Base-by-base conservation (phyloP, 202 grass and related monocot genomes). In the Setaria viridis region DNA sequence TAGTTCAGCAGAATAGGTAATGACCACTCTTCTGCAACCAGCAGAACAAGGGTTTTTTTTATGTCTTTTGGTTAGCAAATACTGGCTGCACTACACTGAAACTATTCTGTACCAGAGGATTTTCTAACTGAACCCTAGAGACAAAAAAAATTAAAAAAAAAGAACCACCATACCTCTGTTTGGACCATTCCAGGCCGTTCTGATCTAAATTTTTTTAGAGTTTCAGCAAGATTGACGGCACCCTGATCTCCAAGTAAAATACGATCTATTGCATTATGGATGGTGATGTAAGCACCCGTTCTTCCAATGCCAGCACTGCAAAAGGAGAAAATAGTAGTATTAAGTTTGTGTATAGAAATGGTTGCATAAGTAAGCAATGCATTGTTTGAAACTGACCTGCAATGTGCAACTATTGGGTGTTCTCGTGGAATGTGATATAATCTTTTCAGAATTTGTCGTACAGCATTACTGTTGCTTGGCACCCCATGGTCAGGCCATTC, bases 401-500 rank as follows among this genome's bases (percentile, higher is more conserved):
- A 99, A 90, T 99, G 97, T 41, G 90, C 90, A 53, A 99, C 92
- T 85, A 99, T 88, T 50, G 97, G 92, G 6, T 42, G 19, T 57
- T 85, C 76, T 35, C 32, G 78, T 9, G 77, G 83, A 70, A 96
- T 64, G 62, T 49, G 11, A 85, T 89, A 76, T 72, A 94, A 65
- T 55, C 82, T 90, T 85, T 89, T 93, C 6, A 96, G 33, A 80
- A 99, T 99, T 35, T 84, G 66, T 56, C 88, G 70, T 84, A 99
- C 88, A 58, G 70, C 49, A 67, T 12, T 43, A 54, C 86, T 94
- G 86, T 43, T 42, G 9, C 34, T 72, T 37, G 94, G 97, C 43
- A 96, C 94, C 8, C 92, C 94, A 85, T 99, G 97, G 87, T 99
- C 97, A 76, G 97, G 97, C 97, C 97, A 99, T 41, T 95, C 85